Conservation (phyloP, 2,329 filamentous ascomycete genomes). For the Botrytis squamosa region DNA sequence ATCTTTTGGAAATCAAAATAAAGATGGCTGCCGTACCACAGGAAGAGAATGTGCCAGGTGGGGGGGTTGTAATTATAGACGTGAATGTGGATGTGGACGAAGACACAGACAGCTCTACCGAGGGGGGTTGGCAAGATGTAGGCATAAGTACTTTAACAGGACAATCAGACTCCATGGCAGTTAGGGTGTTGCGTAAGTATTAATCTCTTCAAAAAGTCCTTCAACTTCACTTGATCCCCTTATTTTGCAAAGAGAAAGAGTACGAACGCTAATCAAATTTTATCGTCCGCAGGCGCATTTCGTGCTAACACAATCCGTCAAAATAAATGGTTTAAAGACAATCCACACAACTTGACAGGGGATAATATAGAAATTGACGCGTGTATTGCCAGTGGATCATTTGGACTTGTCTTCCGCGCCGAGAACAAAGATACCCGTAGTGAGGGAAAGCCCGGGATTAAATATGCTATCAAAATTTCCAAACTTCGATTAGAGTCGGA, state of each 20-base stretch:
- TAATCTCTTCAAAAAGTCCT: neutral
- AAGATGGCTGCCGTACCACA: neutral
- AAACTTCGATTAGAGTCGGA: neutral
- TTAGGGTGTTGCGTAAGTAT: neutral
- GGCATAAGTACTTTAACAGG: neutral
- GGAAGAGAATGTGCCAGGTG: neutral
- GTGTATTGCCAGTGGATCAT: slow-evolving; percentile 4
- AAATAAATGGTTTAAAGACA: slow-evolving; percentile 1
- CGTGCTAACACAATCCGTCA: neutral
- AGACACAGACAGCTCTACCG: neutral
- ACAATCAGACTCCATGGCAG: neutral
- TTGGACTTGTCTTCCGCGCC: slow-evolving; percentile 1
- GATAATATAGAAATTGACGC: slow-evolving; percentile 10
- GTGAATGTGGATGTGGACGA: neutral
- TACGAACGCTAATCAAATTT: neutral
- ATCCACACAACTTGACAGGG: slow-evolving; percentile 1
- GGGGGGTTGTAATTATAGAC: too few species aligned
- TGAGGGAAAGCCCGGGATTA: neutral
- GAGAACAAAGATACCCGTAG: slow-evolving; percentile 9
- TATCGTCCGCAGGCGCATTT: neutral
- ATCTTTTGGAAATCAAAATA: neutral
- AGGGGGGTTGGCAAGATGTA: neutral
- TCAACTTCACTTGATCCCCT: neutral
- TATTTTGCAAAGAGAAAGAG: neutral
- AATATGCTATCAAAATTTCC: slow-evolving; percentile 7